Percentiles rank a stretch among this genome's conserved stretches.
Conservation (phyloP, 108 stramenopile genomes). For the Fistulifera pelliculosa region DNA sequence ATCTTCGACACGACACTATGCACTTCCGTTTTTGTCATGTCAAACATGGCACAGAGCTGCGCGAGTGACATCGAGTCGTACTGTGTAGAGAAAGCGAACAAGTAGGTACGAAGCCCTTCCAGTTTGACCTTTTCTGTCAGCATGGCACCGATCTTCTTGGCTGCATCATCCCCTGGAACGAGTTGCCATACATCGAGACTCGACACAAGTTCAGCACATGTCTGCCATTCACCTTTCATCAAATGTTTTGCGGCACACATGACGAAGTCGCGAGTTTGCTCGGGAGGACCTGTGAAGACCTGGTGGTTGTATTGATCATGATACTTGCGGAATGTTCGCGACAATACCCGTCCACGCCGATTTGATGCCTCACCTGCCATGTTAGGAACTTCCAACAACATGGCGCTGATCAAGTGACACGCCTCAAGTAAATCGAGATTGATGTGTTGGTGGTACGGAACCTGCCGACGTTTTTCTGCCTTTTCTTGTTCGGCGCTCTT, state of each 20-base stretch:
- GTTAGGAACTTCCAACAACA: slow-evolving; percentile 97
- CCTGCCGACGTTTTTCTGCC: slow-evolving; percentile 94
- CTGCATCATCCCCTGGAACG: slow-evolving; percentile 77
- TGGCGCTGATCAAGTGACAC: slow-evolving; percentile 92
- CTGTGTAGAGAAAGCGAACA: slow-evolving; percentile 83
- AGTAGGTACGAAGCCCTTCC: slow-evolving; percentile 93
- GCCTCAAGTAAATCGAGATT: slow-evolving; percentile 96
- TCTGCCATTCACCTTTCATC: slow-evolving; percentile 91
- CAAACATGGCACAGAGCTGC: slow-evolving; percentile 94
- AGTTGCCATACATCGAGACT: slow-evolving; percentile 90
- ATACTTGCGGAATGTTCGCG: slow-evolving; percentile 90
- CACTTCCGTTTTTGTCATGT: slow-evolving; percentile 81
- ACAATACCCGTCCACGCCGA: slow-evolving; percentile 59
- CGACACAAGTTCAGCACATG: slow-evolving; percentile 69
- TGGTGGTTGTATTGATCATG: slow-evolving; percentile 89
- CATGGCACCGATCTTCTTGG: slow-evolving; percentile 70
- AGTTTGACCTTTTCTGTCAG: slow-evolving; percentile 86
- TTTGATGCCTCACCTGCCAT: slow-evolving; percentile 69
- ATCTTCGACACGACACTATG: slow-evolving; percentile 94
- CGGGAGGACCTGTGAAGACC: slow-evolving; percentile 97
- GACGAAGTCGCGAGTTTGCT: slow-evolving; percentile 95
- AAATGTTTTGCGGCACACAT: slow-evolving; percentile 88
- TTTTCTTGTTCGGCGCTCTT: slow-evolving; percentile 93
- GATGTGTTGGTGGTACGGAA: slow-evolving; percentile 94
- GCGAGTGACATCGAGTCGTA: slow-evolving; percentile 88